Percentiles rank a stretch among this genome's conserved stretches.
Conservation (phyloP, 139 green algal species). For the Coccomyxa sp. region DNA sequence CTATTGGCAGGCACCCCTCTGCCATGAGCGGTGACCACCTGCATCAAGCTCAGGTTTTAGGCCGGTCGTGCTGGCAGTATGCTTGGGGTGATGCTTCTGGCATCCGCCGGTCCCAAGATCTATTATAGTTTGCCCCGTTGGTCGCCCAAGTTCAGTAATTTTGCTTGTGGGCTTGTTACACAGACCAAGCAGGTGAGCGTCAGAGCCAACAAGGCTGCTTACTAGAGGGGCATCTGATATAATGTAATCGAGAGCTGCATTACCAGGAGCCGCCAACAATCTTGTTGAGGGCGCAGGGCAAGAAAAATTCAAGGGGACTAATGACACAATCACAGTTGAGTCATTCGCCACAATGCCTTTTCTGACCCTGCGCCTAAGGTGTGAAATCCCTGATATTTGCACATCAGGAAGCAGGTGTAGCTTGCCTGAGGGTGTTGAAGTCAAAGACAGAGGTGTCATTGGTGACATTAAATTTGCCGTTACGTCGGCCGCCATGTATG, state of each 20-base stretch:
- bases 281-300: too few species aligned
- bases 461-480: conserved; percentile 31
- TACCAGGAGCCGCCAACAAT: too few species aligned
- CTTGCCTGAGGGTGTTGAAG: conserved; percentile 16
- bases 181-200: too few species aligned
- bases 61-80: too few species aligned
- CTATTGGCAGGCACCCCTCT: conserved; percentile 18
- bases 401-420: neutral
- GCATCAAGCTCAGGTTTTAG: neutral
- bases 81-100: too few species aligned
- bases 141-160: too few species aligned
- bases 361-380: neutral
- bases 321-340: neutral
- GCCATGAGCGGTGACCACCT: conserved; percentile 35
- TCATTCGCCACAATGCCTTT: neutral
- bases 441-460: conserved; percentile 30
- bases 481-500: conserved; percentile 25
- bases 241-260: too few species aligned
- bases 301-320: neutral
- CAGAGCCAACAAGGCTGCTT: too few species aligned
- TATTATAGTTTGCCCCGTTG: too few species aligned
- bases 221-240: too few species aligned
- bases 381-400: neutral
- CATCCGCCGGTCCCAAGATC: too few species aligned
- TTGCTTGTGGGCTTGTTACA: too few species aligned